phyloP scores from a whole-genome alignment of 2,329 filamentous ascomycete genomes.

The Phialophora tarda region DNA sequence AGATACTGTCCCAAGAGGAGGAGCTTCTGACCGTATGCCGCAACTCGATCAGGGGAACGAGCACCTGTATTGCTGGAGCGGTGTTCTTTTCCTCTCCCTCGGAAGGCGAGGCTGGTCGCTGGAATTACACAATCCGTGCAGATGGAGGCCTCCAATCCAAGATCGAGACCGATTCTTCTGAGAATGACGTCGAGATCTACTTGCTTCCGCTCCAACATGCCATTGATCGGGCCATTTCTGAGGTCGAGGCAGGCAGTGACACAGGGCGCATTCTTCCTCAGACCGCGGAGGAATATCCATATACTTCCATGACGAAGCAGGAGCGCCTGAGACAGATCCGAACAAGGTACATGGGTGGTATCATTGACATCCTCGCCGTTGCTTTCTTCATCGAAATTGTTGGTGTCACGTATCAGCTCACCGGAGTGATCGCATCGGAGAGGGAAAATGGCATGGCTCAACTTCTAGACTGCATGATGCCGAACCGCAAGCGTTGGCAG shows the following conservation, averaged over 20 bases:
- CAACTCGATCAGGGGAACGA: slow-evolving; percentile 69
- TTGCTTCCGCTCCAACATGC: slow-evolving; percentile 78
- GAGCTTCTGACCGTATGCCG: slow-evolving; percentile 68
- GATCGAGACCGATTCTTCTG: slow-evolving; percentile 67
- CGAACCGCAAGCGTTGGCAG: slow-evolving; percentile 73
- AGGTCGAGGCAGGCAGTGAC: slow-evolving; percentile 54
- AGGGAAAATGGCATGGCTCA: slow-evolving; percentile 86
- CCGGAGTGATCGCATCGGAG: slow-evolving; percentile 83
- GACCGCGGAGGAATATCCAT: slow-evolving; percentile 69
- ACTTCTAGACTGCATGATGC: slow-evolving; percentile 90
- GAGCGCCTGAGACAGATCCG: slow-evolving; percentile 71
- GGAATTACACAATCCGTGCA: slow-evolving; percentile 85
- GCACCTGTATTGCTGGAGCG: slow-evolving; percentile 73
- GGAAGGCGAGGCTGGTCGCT: slow-evolving; percentile 69
- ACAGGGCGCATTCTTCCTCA: slow-evolving; percentile 50
- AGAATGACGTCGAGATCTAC: slow-evolving; percentile 79
- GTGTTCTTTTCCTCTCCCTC: slow-evolving; percentile 76
- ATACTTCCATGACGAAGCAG: slow-evolving; percentile 71
- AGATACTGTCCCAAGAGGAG: slow-evolving; percentile 60
- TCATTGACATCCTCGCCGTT: slow-evolving; percentile 78
- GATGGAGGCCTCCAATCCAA: slow-evolving; percentile 72
- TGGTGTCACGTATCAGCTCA: slow-evolving; percentile 83
- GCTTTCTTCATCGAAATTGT: slow-evolving; percentile 80
- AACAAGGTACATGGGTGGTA: slow-evolving; percentile 70
- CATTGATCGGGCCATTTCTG: slow-evolving; percentile 72